Evolutionary conservation across 1,284 basidiomycete species (phyloP).

Genomic region (Trichosporon asahii): DNA sequence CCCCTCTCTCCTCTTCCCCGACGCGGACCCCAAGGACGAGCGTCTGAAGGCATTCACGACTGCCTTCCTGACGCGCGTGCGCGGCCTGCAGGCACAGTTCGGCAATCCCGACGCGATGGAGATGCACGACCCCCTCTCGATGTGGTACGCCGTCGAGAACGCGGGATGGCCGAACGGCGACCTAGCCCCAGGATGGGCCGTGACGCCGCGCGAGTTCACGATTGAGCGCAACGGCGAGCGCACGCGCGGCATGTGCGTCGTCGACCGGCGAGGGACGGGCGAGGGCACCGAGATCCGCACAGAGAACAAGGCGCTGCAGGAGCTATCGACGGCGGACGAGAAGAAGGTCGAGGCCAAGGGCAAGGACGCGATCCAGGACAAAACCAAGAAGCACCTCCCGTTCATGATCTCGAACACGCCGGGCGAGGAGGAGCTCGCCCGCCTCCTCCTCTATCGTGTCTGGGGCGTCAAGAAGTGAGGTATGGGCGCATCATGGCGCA

Average conservation of each 20-base stretch:
- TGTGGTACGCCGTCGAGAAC: conserved; percentile 58
- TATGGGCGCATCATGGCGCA: too few species aligned
- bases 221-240: conserved; percentile 52
- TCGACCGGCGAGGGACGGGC: conserved; percentile 49
- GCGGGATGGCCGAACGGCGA: conserved; percentile 41
- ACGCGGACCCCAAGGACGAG: conserved; percentile 52
- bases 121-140: conserved; percentile 56
- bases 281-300: conserved; percentile 35
- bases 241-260: conserved; percentile 54
- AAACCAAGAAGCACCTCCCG: conserved; percentile 28
- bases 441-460: conserved; percentile 38
- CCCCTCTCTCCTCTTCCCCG: conserved; percentile 57
- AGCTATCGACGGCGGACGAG: background rate
- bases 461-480: conserved; percentile 31
- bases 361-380: conserved; percentile 1
- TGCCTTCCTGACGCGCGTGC: conserved; percentile 69
- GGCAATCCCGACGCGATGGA: conserved; percentile 77
- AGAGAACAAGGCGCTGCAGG: conserved; percentile 28
- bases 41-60: conserved; percentile 72
- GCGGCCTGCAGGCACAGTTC: conserved; percentile 63
- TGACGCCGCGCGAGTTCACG: conserved; percentile 43
- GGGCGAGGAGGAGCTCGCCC: conserved; percentile 37
- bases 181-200: conserved; percentile 38
- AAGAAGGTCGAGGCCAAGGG: background rate
- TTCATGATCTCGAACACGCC: conserved; percentile 41